Conservation (phyloP, 2,329 filamentous ascomycete species). For the Botryotinia calthae region DNA sequence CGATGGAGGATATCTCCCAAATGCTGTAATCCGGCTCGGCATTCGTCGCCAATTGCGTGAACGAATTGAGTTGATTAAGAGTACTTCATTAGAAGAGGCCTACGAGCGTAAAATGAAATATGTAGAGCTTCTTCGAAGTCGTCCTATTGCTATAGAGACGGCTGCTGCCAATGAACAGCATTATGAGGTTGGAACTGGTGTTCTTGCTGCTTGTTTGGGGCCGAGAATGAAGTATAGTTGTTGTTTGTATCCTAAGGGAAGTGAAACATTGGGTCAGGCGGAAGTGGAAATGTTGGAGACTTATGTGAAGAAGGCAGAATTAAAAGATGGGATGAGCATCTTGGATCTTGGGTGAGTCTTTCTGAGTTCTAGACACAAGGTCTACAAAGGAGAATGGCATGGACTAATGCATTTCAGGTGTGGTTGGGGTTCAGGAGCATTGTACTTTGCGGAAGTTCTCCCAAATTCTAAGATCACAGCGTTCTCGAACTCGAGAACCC, state of each 20-base stretch:
- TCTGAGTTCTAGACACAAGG: conserved; percentile 15
- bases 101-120: conserved; percentile 63
- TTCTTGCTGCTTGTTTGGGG: conserved; percentile 59
- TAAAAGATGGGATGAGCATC: conserved; percentile 39
- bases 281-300: conserved; percentile 64
- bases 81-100: conserved; percentile 51
- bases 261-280: conserved; percentile 62
- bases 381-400: neutral
- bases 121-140: conserved; percentile 54
- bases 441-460: conserved; percentile 65
- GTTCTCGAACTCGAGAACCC: conserved; percentile 68
- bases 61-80: conserved; percentile 54
- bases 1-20: conserved; percentile 64
- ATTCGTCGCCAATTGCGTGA: conserved; percentile 65
- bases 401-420: conserved; percentile 46
- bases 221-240: conserved; percentile 72
- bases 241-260: conserved; percentile 62
- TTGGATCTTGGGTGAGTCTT: conserved; percentile 33
- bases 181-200: conserved; percentile 68
- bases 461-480: conserved; percentile 61
- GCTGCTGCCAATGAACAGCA: conserved; percentile 65
- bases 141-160: conserved; percentile 68
- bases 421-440: conserved; percentile 64
- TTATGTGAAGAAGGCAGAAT: conserved; percentile 57
- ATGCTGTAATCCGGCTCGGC: conserved; percentile 59